Evolutionary conservation across 1,139 yeast species (phyloP).

Genomic region (Ogataea hybrid): DNA sequence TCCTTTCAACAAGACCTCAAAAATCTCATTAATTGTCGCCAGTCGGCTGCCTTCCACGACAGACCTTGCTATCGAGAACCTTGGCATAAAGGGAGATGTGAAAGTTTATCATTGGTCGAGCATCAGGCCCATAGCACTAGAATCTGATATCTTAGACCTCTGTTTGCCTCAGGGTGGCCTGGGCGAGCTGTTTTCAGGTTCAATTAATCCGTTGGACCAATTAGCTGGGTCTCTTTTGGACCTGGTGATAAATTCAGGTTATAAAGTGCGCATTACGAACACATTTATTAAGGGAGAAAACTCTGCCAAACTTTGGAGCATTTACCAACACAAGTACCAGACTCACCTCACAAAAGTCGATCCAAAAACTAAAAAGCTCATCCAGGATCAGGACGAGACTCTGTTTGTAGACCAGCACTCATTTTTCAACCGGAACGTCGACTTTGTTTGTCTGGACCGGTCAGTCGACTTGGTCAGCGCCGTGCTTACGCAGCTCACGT

Average conservation of each 20-base stretch:
- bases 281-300: constrained; percentile 44
- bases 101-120: constrained; percentile 27
- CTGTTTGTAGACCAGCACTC: constrained; percentile 32
- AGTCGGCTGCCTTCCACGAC: constrained; percentile 25
- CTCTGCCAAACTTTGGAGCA: constrained; percentile 41
- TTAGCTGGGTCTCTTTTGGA: constrained; percentile 36
- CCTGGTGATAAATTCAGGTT: constrained; percentile 31
- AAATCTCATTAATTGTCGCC: constrained; percentile 18
- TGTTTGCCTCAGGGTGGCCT: constrained; percentile 26
- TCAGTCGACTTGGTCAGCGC: constrained; percentile 72
- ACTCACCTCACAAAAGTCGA: constrained; percentile 30
- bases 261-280: constrained; percentile 40
- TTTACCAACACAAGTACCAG: constrained; percentile 30
- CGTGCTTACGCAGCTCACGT: constrained; percentile 72
- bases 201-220: constrained; percentile 34
- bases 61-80: constrained; percentile 33
- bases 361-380: constrained; percentile 29
- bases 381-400: constrained; percentile 33
- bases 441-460: constrained; percentile 76
- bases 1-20: constrained; percentile 27
- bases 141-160: constrained; percentile 28
- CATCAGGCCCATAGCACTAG: constrained; percentile 22
- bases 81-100: constrained; percentile 43
- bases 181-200: constrained; percentile 23
- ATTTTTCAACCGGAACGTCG: constrained; percentile 40